These are phyloP conservation scores for Hypoxylon trugodes DNA, from an alignment of 495 filamentous ascomycete species.

Conservation along the genomic window DNA sequence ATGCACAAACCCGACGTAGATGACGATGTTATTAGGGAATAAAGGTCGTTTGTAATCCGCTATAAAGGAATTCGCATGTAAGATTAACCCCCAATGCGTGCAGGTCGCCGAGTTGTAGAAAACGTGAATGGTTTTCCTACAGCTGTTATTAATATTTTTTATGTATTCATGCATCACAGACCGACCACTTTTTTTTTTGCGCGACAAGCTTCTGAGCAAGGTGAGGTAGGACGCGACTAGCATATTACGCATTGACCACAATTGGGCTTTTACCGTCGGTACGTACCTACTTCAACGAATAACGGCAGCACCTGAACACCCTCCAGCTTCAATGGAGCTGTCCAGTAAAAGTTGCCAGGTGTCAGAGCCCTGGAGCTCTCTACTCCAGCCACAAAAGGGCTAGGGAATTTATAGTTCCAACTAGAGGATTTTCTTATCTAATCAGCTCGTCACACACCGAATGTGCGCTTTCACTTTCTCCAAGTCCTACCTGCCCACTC, in stretches of 20 bases:
- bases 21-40: neutral
- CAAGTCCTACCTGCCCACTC: no score
- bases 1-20: slow-evolving; percentile 16
- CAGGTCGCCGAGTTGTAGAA: neutral
- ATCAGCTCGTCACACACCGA: no score
- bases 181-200: slow-evolving; percentile 35
- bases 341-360: no score
- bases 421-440: no score
- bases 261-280: neutral
- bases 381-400: no score
- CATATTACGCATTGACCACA: slow-evolving; percentile 8
- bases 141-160: slow-evolving; percentile 4
- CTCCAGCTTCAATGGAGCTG: no score
- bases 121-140: slow-evolving; percentile 8
- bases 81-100: neutral
- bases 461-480: no score
- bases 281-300: slow-evolving; percentile 5
- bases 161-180: slow-evolving; percentile 16
- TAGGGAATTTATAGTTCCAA: no score
- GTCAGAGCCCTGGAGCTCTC: no score
- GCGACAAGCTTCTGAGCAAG: slow-evolving; percentile 34
- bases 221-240: slow-evolving; percentile 31
- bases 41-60: neutral
- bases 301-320: no score
- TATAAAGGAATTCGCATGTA: neutral